phyloP scores from a whole-genome alignment of 108 stramenopile genomes.

The Skeletonema marinoi region DNA sequence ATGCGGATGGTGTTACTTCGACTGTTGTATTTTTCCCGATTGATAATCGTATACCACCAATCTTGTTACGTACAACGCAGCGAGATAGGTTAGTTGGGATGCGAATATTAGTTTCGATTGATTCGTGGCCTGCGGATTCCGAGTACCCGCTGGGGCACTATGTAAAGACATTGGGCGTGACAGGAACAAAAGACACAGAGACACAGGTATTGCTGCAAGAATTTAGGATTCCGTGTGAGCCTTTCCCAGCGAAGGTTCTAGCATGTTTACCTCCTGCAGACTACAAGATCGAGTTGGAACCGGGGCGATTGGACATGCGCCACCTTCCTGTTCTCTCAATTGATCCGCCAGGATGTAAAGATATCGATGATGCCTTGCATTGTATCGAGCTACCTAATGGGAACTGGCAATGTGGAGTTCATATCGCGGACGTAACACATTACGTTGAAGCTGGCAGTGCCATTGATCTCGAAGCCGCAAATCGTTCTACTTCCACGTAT shows the following conservation, averaged over 20 bases:
- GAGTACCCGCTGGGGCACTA: constrained; percentile 94
- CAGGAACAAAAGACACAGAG: constrained; percentile 95
- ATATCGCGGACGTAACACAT: constrained; percentile 99
- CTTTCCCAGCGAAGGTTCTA: constrained; percentile 94
- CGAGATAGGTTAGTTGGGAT: constrained; percentile 72
- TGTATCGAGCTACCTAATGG: constrained; percentile 90
- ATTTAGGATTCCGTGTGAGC: constrained; percentile 94
- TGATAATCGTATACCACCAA: constrained; percentile 82
- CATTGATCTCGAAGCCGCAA: constrained; percentile 95
- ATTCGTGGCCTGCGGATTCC: constrained; percentile 92
- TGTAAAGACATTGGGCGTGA: constrained; percentile 84
- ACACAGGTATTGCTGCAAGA: constrained; percentile 94
- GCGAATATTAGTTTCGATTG: constrained; percentile 85
- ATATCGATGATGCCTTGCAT: constrained; percentile 99
- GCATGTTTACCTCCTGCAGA: constrained; percentile 95
- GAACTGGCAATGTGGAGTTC: constrained; percentile 95
- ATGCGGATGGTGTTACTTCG: constrained; percentile 68
- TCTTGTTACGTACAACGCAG: constrained; percentile 83
- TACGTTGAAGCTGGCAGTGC: constrained; percentile 93
- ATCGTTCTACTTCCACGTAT: constrained; percentile 97
- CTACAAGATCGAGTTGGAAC: constrained; percentile 86
- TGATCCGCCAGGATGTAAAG: constrained; percentile 99
- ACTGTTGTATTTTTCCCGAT: constrained; percentile 93
- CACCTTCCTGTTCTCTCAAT: constrained; percentile 93
- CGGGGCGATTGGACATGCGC: constrained; percentile 87